Conservation (phyloP, 75 land plant species). For the Cunninghamia lanceolata region DNA sequence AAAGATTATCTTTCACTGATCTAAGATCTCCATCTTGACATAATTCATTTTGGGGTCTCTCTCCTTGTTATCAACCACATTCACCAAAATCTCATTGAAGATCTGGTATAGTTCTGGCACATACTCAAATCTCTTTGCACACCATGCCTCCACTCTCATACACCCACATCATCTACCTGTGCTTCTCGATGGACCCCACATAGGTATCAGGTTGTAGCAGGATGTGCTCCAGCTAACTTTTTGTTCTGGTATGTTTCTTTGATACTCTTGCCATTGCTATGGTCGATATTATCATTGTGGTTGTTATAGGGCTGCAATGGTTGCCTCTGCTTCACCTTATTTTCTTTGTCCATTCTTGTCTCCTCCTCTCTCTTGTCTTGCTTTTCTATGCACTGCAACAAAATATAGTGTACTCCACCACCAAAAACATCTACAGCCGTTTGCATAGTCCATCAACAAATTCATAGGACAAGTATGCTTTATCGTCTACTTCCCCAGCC, state of each 20-base stretch:
- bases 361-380: too few relatives aligned
- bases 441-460: too few relatives aligned
- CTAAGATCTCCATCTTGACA: constrained; percentile 68
- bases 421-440: too few relatives aligned
- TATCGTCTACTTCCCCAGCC: too few relatives aligned
- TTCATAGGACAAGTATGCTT: too few relatives aligned
- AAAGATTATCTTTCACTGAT: too few relatives aligned
- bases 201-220: constrained; percentile 94
- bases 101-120: constrained; percentile 96
- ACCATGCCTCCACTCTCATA: constrained; percentile 58
- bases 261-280: constrained; percentile 46
- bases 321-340: constrained; percentile 9
- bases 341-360: too few relatives aligned
- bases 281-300: not conserved
- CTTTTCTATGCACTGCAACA: too few relatives aligned
- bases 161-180: constrained; percentile 78
- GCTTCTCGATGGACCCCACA: constrained; percentile 90
- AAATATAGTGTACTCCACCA: not conserved
- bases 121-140: constrained; percentile 45
- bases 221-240: constrained; percentile 88
- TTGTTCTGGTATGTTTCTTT: constrained; percentile 95
- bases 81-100: constrained; percentile 94
- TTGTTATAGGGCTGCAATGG: constrained; percentile 67
- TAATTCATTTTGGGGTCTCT: constrained; percentile 77
- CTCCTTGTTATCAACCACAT: constrained; percentile 98